A percentile compares a stretch with the other conserved stretches of the same genome.
Evolutionary conservation across 2,329 filamentous ascomycete species (phyloP).

Genomic region (Mycosphaerella sp.): DNA sequence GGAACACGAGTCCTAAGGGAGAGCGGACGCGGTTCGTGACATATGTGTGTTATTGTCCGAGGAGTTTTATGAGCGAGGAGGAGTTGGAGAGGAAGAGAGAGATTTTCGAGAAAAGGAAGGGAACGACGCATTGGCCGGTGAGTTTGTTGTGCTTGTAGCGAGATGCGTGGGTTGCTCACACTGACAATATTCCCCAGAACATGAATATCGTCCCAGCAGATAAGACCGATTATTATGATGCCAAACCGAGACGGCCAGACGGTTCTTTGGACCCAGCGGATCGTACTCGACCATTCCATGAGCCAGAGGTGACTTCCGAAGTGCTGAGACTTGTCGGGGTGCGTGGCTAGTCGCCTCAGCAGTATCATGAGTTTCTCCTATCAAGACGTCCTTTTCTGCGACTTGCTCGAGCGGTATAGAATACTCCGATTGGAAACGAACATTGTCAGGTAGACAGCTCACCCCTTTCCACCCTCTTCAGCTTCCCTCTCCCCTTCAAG

Average conservation of each 20-base stretch:
- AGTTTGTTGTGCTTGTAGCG: neutral
- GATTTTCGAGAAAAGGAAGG: constrained; percentile 19
- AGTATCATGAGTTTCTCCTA: neutral
- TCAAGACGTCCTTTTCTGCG: too few species aligned
- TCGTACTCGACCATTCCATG: constrained; percentile 12
- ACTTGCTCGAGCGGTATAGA: too few species aligned
- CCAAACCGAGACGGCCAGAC: constrained; percentile 20
- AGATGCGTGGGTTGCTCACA: constrained; percentile 1
- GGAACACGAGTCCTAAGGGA: constrained; percentile 25
- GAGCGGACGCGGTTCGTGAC: constrained; percentile 18
- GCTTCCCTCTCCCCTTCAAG: constrained; percentile 43
- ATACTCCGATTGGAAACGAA: neutral
- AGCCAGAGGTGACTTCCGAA: constrained; percentile 17
- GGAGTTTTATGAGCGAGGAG: constrained; percentile 14
- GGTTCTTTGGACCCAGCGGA: constrained; percentile 17
- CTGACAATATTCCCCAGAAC: constrained; percentile 7
- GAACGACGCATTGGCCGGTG: constrained; percentile 24
- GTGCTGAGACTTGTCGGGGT: constrained; percentile 19
- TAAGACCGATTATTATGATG: constrained; percentile 11
- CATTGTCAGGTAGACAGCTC: neutral
- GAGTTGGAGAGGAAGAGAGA: constrained; percentile 18
- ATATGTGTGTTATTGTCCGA: constrained; percentile 24
- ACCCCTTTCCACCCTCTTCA: constrained; percentile 2
- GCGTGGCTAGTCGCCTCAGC: neutral
- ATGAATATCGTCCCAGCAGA: constrained; percentile 25